phyloP scores from a whole-genome alignment of 192 early-diverging fungal species.

The Mortierella claussenii region DNA sequence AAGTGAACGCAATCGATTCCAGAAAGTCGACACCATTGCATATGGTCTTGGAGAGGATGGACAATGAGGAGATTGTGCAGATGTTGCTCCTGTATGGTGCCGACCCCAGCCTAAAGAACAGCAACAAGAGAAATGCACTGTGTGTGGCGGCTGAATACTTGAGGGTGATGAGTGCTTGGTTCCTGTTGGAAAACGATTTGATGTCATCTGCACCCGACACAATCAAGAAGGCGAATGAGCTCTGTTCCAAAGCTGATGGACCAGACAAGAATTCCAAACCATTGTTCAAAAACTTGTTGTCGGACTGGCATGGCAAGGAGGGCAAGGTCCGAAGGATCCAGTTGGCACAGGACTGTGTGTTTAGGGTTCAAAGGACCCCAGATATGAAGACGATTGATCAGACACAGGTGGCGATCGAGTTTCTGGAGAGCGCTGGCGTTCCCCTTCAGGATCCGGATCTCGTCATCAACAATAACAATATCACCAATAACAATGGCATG shows the following conservation, averaged over 20 bases:
- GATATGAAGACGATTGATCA: constrained; percentile 54
- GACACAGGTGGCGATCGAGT: constrained; percentile 40
- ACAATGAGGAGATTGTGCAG: constrained; percentile 49
- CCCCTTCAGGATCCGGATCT: constrained; percentile 8
- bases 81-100: constrained; percentile 52
- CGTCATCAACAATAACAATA: constrained; percentile 4
- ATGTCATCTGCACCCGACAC: constrained; percentile 46
- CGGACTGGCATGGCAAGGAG: constrained; percentile 53
- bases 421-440: constrained; percentile 37
- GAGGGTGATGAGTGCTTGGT: constrained; percentile 53
- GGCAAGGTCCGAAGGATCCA: constrained; percentile 44
- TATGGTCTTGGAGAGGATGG: constrained; percentile 48
- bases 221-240: constrained; percentile 49
- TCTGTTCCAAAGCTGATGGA: constrained; percentile 48
- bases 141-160: constrained; percentile 48
- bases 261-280: constrained; percentile 53
- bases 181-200: constrained; percentile 52
- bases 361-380: constrained; percentile 42
- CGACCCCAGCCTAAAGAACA: constrained; percentile 43
- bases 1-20: constrained; percentile 37
- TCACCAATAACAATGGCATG: neutral
- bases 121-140: constrained; percentile 40
- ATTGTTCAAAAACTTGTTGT: constrained; percentile 54
- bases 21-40: constrained; percentile 42
- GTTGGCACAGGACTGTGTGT: constrained; percentile 44